phyloP scores from a whole-genome alignment of 768 basidiomycete species.

The Termitomyces sp. region DNA sequence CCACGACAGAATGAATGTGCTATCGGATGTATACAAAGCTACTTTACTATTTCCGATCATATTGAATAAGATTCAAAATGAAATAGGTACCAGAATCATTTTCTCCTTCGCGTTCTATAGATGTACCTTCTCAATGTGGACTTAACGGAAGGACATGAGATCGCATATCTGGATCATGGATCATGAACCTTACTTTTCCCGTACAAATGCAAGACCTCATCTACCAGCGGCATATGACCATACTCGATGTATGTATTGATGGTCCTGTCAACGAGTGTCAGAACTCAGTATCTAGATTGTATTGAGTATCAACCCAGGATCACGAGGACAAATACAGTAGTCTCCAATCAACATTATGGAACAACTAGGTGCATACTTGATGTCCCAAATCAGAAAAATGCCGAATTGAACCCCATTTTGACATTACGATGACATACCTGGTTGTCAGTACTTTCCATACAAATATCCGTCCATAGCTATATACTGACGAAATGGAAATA shows the following conservation, averaged over 20 bases:
- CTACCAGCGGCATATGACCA: background rate
- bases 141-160: background rate
- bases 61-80: background rate
- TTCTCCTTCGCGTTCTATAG: background rate
- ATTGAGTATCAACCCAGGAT: background rate
- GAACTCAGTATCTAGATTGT: background rate
- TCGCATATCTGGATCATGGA: background rate
- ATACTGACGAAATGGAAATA: too few relatives aligned
- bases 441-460: background rate
- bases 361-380: background rate
- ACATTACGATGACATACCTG: too few relatives aligned
- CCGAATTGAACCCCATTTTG: background rate
- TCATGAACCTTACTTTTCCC: background rate
- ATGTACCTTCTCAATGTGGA: background rate
- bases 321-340: too few relatives aligned
- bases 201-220: background rate
- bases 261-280: background rate
- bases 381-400: background rate
- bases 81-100: background rate
- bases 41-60: too few relatives aligned
- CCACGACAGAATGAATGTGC: too few relatives aligned
- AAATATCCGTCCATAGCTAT: background rate
- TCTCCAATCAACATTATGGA: too few relatives aligned
- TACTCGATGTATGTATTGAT: too few relatives aligned
- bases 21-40: too few relatives aligned